Evolutionary conservation across 2,329 filamentous ascomycete genomes (phyloP), one percentile per base, ranked within the genome.

Genomic region (Ophiostoma pallidulum): DNA sequence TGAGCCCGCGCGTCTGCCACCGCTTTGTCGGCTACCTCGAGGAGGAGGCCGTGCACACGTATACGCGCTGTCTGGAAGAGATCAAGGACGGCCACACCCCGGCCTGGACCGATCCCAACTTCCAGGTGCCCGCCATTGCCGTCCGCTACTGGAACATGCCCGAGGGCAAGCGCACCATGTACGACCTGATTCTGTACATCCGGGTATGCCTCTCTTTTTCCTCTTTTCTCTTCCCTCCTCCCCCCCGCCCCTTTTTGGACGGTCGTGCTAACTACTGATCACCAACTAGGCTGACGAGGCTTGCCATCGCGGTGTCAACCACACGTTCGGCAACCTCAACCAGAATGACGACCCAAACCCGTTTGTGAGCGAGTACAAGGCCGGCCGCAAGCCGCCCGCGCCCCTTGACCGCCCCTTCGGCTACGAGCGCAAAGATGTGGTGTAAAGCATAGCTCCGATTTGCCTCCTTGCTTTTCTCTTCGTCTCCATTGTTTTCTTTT

Each of bases 11-110:
- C 52, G 91, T 87, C 53, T 91, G 86, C 60, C 92, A 98, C 65
- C 84, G 92, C 38, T 97, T 98, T 64, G 90, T 97, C 45, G 92
- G 90, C 2, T 97, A 97, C 58, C 79, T 98, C 12, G 92, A 98
- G 66, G 92, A 98, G 64, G 92, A 98, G 66, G 92, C 92, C 8
- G 91, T 97, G 2, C 77, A 94, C 60, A 98, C 92, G 0, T 98
- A 98, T 69, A 92, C 88, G 0, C 81, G 89, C 42, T 86, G 88
- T 51, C 85, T 97, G 58, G 73, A 80, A 55, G 92, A 97, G 60
- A 77, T 98, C 20, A 90, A 97, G 50, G 74, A 76, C 3, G 91
- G 91, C n/a, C 77, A 79, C 50, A 70, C 96, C 13, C 89, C 90
- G 1, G 80, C 80, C 57, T 98, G 92, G 90, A 72, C 78, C 22